Evolutionary conservation across 2,329 filamentous ascomycete species (phyloP), one percentile per base, ranked within the genome.

Genomic region (Elsinoe arachidis): DNA sequence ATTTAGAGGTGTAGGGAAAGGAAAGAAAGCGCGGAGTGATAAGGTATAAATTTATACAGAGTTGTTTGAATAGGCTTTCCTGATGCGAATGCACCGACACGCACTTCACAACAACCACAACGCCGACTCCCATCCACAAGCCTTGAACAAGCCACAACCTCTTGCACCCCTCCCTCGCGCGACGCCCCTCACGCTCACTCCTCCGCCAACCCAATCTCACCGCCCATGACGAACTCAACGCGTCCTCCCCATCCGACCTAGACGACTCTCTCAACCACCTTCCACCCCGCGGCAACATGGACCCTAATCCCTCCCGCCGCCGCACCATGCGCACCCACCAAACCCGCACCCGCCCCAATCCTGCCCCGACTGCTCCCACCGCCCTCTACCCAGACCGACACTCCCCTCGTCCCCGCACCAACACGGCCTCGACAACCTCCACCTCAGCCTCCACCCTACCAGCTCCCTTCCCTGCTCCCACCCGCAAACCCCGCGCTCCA

Each of bases 131-230:
- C 12, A 7, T 17, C 19, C 34, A 38, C 51, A 26, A 35, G n/a
- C 26, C n/a, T 44, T 56, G 21, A 30, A 10, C 21, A 46, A 38
- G 37, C 6, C 37, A 30, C 12, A 43, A 43, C 19, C 53, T 56
- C 15, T 41, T 55, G 5, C 21, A 41, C 38, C 26, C 38, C 21
- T 33, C 53, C 19, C 38, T 43, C 37, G 53, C 53, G 14, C 53
- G 53, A 14, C 53, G 53, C n/a, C 53, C 35, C 12, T 55, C 53
- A 6, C 53, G 30, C n/a, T 55, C 53, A 26, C 53, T 35, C 9
- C 2, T 19, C 15, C 51, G 51, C 15, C 10, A 38, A 39, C 17
- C 46, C n/a, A n/a, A 23, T 34, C 33, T 33, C 9, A 12, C 47
- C 23, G 47, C 26, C 47, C 15, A 54, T 34, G 21, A 26, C 12